Base-by-base conservation (phyloP, 495 filamentous ascomycete species). In the Hypomontagnella submonticulosa region DNA sequence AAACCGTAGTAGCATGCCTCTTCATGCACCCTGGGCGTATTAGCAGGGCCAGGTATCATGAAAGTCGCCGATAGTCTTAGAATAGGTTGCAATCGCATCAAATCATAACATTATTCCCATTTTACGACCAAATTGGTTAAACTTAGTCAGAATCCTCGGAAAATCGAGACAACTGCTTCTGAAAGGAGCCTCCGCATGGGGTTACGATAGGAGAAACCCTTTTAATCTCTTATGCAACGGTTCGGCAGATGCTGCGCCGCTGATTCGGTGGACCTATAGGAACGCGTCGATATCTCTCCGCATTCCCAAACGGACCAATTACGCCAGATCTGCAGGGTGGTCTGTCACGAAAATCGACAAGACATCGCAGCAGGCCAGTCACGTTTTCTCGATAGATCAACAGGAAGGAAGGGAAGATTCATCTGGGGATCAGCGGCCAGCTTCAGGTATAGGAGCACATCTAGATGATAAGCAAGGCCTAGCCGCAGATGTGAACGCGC, bases 361-460 rank as follows among this genome's bases (percentile, higher is more conserved):
- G 50, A 49, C 37, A 33, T 27, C 32, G 34, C 42, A 36, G 52
- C 47, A 50, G 11, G 47, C 18, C 18, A 11, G 37, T 54, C 55
- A 44, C 51, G 32, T 68, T 51, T 63, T 46, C 46, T 42, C 32
- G 61, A 69, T 69, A 66, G 61, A 69, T 65, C 66, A 61, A 40
- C 52, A 27, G 55, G 44, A n/a, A 61, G 50, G 43, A 60, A 56
- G 37, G 37, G 33, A 61, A 69, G 61, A 61, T 60, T 49, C 56
- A 54, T 69, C 56, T 66, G 66, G 66, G 43, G 66, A 69, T 64
- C 60, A 61, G 54, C 66, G 60, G 19, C 60, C 49, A 51, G 30
- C 50, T 56, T 60, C 23, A 32, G 55, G 37, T n/a, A 36, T 20
- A 40, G 8, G 3, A 30, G 41, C 37, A 33, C 34, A 50, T 41